Evolutionary conservation across 768 basidiomycete species (phyloP).

Genomic region (Rhodotorula paludigena): DNA sequence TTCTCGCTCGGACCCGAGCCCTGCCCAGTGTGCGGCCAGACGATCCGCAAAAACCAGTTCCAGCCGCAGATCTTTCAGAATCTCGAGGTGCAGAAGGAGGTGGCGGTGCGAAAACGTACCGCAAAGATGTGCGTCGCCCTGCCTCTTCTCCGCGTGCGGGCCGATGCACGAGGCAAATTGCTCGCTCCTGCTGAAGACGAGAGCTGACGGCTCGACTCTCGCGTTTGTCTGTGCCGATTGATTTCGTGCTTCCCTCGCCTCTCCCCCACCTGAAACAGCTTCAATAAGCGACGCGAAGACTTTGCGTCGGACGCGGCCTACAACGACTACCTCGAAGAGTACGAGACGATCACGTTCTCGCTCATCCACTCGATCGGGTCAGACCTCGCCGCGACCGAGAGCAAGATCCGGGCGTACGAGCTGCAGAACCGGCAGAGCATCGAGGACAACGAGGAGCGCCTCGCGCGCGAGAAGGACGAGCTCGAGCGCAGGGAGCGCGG

Average conservation of each 20-base stretch:
- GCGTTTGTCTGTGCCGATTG: too few species aligned
- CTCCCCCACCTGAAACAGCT: slow-evolving; percentile 56
- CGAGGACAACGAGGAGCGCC: slow-evolving; percentile 59
- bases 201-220: too few species aligned
- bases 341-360: slow-evolving; percentile 69
- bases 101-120: slow-evolving; percentile 76
- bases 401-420: slow-evolving; percentile 70
- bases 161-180: too few species aligned
- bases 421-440: slow-evolving; percentile 76
- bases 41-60: slow-evolving; percentile 87
- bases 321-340: slow-evolving; percentile 93
- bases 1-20: slow-evolving; percentile 94
- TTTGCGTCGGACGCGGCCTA: slow-evolving; percentile 72
- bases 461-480: slow-evolving; percentile 37
- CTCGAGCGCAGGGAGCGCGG: slow-evolving; percentile 59
- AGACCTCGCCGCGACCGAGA: slow-evolving; percentile 52
- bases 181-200: neutral
- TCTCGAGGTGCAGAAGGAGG: slow-evolving; percentile 86
- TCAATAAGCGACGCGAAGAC: slow-evolving; percentile 89
- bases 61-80: slow-evolving; percentile 93
- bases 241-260: neutral
- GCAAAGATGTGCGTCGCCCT: slow-evolving; percentile 84
- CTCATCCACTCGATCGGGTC: slow-evolving; percentile 34
- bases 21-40: slow-evolving; percentile 85
- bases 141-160: neutral